A percentile compares a stretch with the other conserved stretches of the same genome.
Evolutionary conservation across 169 alveolate species (phyloP).

Genomic region (Cryptosporidium meleagridis): DNA sequence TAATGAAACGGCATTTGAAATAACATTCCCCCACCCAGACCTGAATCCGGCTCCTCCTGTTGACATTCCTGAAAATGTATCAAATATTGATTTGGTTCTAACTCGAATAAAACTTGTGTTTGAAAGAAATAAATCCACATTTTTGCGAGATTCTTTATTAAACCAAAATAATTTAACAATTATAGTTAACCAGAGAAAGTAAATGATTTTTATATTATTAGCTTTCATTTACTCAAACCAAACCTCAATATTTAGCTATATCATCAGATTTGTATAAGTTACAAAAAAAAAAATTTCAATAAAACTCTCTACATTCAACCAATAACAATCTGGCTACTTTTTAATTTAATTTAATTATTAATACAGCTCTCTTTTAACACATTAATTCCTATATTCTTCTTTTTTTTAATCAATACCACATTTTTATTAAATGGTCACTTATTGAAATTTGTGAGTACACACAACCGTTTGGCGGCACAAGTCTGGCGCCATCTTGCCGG

Average conservation of each 20-base stretch:
- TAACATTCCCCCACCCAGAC: conserved; percentile 74
- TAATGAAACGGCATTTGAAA: conserved; percentile 43
- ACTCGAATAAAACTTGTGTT: neutral
- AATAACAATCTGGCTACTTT: neutral
- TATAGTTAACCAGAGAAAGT: neutral
- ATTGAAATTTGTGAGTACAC: conserved; percentile 51
- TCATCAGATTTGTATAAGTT: neutral
- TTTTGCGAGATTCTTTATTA: neutral
- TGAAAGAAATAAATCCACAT: neutral
- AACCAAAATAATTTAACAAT: neutral
- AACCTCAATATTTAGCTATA: neutral
- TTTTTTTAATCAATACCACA: neutral
- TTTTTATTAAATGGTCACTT: neutral
- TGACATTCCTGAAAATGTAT: neutral
- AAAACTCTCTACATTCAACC: neutral
- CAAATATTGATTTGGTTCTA: conserved; percentile 48
- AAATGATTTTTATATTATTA: neutral
- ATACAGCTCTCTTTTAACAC: neutral
- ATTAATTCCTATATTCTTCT: neutral
- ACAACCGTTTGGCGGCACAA: neutral
- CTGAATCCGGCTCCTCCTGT: conserved; percentile 17
- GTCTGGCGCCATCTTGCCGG: neutral
- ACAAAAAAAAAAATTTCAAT: too few species aligned
- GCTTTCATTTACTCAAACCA: neutral
- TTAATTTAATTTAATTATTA: neutral